Base-by-base conservation (phyloP, 2,329 filamentous ascomycete genomes). In the Aspergillus caelatus region DNA sequence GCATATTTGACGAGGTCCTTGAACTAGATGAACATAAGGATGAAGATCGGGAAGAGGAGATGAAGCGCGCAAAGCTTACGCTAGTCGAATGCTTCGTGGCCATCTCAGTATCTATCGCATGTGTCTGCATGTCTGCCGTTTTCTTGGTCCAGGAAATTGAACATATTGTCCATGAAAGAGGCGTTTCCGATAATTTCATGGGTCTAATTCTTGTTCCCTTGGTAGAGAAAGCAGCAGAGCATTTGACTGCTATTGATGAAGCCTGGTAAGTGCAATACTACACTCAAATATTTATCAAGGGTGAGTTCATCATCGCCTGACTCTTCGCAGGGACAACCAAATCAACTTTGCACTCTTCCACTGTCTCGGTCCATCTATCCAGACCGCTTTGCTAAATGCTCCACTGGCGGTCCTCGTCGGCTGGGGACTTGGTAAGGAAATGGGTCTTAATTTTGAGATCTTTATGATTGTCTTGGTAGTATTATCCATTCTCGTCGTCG, bases 281-380 rank as follows among this genome's bases (percentile, higher is more conserved):
- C 6, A 12, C 7, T 32, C 26, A 45, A 48, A 45, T 16, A 19
- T 26, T 28, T 26, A 21, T 19, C 21, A 19, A n/a, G 19, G 16
- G 48, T 19, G 48, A 52, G 28, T 19, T n/a, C 23, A 58, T 36
- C 9, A 23, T 52, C 36, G 32, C 8, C 46, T 62, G 41, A 60
- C 57, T 19, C 50, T 54, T 28, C 23, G 41, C 57, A 75, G 75
- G 80, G 79, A 81, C 57, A 81, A 81, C 59, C 78, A 81, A 70
- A 93, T 94, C 84, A 95, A 95, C 80, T 89, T 94, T 77, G 92
- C 92, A 0, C 84, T 95, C 30, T 91, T 91, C 52, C 93, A 97
- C 75, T 91, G 95, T 59, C 87, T 97, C 48, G 93, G 92, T 54
- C 89, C 93, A 2, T 94, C 91, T 0, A 90, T 97, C 63, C 94